Conservation (phyloP, 1,139 yeast genomes). For the Lipomyces yarrowii region DNA sequence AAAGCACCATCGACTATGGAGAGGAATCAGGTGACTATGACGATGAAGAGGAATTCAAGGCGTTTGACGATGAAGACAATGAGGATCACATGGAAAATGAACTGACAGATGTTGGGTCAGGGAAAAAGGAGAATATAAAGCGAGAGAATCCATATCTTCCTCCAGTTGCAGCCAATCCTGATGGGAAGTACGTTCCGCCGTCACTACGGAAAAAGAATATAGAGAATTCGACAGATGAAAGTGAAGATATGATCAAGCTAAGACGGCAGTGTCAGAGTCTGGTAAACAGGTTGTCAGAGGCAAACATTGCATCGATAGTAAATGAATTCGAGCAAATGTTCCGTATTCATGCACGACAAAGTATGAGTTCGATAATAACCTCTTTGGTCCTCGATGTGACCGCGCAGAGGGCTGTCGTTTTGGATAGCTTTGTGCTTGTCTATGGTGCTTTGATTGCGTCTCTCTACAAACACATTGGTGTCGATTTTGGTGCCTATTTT, state of each 20-base stretch:
- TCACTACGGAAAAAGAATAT: slow-evolving; percentile 61
- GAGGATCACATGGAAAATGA: not conserved
- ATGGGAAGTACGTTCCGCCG: slow-evolving; percentile 75
- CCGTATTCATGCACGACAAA: slow-evolving; percentile 68
- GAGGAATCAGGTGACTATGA: slow-evolving; percentile 33
- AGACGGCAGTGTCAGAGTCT: slow-evolving; percentile 43
- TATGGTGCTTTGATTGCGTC: slow-evolving; percentile 81
- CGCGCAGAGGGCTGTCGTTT: slow-evolving; percentile 60
- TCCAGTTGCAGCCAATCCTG: slow-evolving; percentile 49
- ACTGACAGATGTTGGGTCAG: not conserved
- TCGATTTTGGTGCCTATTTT: slow-evolving; percentile 87
- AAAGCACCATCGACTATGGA: slow-evolving; percentile 46
- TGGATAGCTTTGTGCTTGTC: slow-evolving; percentile 77
- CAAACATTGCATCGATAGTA: slow-evolving; percentile 72
- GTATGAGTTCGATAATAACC: slow-evolving; percentile 71
- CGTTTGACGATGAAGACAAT: not conserved
- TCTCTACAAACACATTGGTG: slow-evolving; percentile 73
- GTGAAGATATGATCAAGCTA: slow-evolving; percentile 22
- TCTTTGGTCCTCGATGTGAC: slow-evolving; percentile 66
- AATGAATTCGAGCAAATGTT: slow-evolving; percentile 67
- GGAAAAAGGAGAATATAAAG: slow-evolving; percentile 24
- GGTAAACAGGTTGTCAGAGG: slow-evolving; percentile 82
- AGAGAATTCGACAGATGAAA: slow-evolving; percentile 33
- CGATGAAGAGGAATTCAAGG: slow-evolving; percentile 4
- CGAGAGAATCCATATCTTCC: slow-evolving; percentile 84